Conservation (phyloP, 495 filamentous ascomycete genomes). For the Aspergillus indologenus region DNA sequence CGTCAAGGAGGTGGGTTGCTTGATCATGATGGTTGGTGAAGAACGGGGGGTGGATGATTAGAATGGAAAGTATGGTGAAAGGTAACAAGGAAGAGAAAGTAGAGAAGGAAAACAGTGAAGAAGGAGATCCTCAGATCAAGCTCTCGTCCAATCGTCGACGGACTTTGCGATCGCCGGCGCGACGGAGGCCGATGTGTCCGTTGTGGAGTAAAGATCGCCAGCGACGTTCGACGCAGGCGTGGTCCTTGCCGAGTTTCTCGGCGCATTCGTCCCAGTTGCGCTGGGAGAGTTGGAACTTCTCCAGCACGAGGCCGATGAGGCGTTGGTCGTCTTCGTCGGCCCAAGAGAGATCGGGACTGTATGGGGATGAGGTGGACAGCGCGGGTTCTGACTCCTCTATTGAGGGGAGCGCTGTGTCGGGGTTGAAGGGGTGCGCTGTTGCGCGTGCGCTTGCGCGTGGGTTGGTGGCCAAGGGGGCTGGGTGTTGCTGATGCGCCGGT, state of each 20-base stretch:
- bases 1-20: no score
- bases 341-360: slow-evolving; percentile 50
- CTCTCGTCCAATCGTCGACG: slow-evolving; percentile 51
- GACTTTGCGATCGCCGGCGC: slow-evolving; percentile 45
- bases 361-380: slow-evolving; percentile 10
- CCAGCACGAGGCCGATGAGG: slow-evolving; percentile 69
- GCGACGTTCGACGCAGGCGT: slow-evolving; percentile 61
- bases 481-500: slow-evolving; percentile 15
- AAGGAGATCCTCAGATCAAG: slow-evolving; percentile 17
- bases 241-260: slow-evolving; percentile 58
- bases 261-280: slow-evolving; percentile 80
- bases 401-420: slow-evolving; percentile 40
- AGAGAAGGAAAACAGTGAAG: slow-evolving; percentile 8
- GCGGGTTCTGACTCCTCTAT: slow-evolving; percentile 30
- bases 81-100: slow-evolving; percentile 1
- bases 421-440: slow-evolving; percentile 20
- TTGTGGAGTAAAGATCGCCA: slow-evolving; percentile 66
- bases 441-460: background rate
- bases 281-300: slow-evolving; percentile 69
- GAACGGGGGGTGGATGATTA: no score
- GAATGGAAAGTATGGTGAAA: no score
- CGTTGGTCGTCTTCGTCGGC: slow-evolving; percentile 65
- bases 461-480: slow-evolving; percentile 4
- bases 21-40: no score
- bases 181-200: slow-evolving; percentile 51